Conservation (phyloP, 1,139 yeast species). For the Kodamaea fungicola region DNA sequence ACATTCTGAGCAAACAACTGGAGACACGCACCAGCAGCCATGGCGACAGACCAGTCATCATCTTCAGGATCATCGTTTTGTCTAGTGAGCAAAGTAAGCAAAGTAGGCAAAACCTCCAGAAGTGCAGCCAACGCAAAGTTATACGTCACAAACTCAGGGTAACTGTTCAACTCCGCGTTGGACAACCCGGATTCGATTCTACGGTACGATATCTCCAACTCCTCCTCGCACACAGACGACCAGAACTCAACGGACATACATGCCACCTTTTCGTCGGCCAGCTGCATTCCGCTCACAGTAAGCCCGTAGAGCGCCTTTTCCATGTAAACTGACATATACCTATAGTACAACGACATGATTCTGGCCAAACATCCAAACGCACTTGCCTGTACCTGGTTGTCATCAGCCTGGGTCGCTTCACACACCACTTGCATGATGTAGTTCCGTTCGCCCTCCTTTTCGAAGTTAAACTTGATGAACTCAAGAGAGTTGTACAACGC, state of each 20-base stretch:
- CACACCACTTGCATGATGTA: slow-evolving; percentile 98
- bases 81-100: slow-evolving; percentile 72
- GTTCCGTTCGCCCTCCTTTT: slow-evolving; percentile 90
- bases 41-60: slow-evolving; percentile 96
- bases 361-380: slow-evolving; percentile 95
- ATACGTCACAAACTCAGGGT: slow-evolving; percentile 42
- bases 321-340: slow-evolving; percentile 91
- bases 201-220: slow-evolving; percentile 72
- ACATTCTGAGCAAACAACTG: slow-evolving; percentile 91
- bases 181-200: slow-evolving; percentile 52
- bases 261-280: slow-evolving; percentile 80
- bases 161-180: slow-evolving; percentile 37
- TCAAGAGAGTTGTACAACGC: slow-evolving; percentile 90
- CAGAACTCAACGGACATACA: slow-evolving; percentile 99
- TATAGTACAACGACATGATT: slow-evolving; percentile 86
- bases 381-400: slow-evolving; percentile 80
- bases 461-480: slow-evolving; percentile 84
- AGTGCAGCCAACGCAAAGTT: slow-evolving; percentile 85
- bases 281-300: slow-evolving; percentile 90
- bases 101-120: slow-evolving; percentile 81
- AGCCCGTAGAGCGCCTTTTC: slow-evolving; percentile 91
- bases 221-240: slow-evolving; percentile 97
- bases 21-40: slow-evolving; percentile 98
- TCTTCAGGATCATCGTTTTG: slow-evolving; percentile 92
- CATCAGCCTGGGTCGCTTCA: slow-evolving; percentile 92